Conservation (phyloP, 192 early-diverging fungal genomes). For the Pilobolus umbonatus region DNA sequence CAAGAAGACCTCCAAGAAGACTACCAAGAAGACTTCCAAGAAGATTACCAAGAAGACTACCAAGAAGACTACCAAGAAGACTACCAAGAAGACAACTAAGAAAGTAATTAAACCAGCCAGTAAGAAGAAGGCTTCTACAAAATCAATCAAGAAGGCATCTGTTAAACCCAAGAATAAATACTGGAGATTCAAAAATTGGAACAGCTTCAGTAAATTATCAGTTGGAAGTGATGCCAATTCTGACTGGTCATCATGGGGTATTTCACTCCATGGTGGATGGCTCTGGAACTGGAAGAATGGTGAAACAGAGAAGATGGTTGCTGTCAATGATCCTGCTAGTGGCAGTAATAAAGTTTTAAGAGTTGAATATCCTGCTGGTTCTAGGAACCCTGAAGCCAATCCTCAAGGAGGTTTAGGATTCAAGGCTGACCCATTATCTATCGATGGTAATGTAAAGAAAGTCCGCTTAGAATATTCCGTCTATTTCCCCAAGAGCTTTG, state of each 20-base stretch:
- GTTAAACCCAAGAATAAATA: too few species aligned
- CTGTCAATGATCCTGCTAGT: slow-evolving; percentile 26
- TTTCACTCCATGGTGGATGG: slow-evolving; percentile 10
- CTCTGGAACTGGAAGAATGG: slow-evolving; percentile 2
- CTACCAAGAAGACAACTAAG: too few species aligned
- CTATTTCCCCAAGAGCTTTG: slow-evolving; percentile 44
- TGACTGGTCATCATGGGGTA: slow-evolving; percentile 1
- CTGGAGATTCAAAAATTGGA: slow-evolving; percentile 15
- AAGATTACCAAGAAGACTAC: too few species aligned
- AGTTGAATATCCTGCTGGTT: slow-evolving; percentile 27
- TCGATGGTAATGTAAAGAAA: slow-evolving; percentile 2
- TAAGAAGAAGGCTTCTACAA: too few species aligned
- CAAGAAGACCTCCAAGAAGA: too few species aligned
- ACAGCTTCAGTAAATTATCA: not conserved
- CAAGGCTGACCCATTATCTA: slow-evolving; percentile 24
- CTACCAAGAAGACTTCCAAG: too few species aligned
- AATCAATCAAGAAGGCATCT: too few species aligned
- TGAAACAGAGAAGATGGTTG: not conserved
- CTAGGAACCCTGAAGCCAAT: slow-evolving; percentile 21
- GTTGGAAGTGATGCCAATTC: not conserved
- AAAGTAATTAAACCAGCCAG: too few species aligned
- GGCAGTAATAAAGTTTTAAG: slow-evolving; percentile 13
- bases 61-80: too few species aligned
- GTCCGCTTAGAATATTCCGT: slow-evolving; percentile 29
- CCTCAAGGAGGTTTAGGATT: slow-evolving; percentile 32